Evolutionary conservation across 1,284 basidiomycete genomes (phyloP), one percentile per base, ranked within the genome.

Genomic region (Microbotryum saponariae): DNA sequence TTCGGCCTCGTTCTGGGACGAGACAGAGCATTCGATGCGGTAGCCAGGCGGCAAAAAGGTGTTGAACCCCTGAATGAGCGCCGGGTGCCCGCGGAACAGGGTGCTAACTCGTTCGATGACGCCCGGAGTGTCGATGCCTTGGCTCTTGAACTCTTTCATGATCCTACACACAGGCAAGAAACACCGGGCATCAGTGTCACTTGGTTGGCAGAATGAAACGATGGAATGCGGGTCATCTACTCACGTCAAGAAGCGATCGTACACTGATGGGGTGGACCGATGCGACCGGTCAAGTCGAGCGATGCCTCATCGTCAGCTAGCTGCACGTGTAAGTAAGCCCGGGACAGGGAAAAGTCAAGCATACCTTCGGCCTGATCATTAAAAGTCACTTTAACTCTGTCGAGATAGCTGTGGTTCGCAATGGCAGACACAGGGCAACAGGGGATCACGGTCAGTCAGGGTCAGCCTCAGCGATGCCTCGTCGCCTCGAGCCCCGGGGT

Each of bases 41-140:
- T 98, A 98, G 45, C 94, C 94, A 23, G 89, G 84, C 1, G 96
- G 96, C 4, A 98, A 83, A 78, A 98, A 98, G 6, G 94, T 97
- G 79, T 99, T 98, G 83, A 98, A 98, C 31, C 96, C 96, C 77
- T 96, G 89, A 61, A 99, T 97, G 71, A 99, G 87, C 64, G 82
- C 77, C 3, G 89, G 91, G 77, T 97, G 91, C 20, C 92, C 92
- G 70, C 90, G 85, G 77, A 99, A 99, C 53, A 99, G 85, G 68
- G 83, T 85, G 2, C 62, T 44, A 3, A 61, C 67, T 59, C 94
- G 88, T 72, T 93, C 86, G 74, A 99, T 99, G 71, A 98, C 96
- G 64, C 93, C 94, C 1, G 94, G 96, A 0, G 96, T 98, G 79
- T 98, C 94, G 76, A 98, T 97, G 61, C 91, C 82, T 77, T 93